Percentiles rank a stretch among this genome's conserved stretches.
phyloP scores from a whole-genome alignment of 768 basidiomycete genomes.

The Sistotremastrum niveocremeum region DNA sequence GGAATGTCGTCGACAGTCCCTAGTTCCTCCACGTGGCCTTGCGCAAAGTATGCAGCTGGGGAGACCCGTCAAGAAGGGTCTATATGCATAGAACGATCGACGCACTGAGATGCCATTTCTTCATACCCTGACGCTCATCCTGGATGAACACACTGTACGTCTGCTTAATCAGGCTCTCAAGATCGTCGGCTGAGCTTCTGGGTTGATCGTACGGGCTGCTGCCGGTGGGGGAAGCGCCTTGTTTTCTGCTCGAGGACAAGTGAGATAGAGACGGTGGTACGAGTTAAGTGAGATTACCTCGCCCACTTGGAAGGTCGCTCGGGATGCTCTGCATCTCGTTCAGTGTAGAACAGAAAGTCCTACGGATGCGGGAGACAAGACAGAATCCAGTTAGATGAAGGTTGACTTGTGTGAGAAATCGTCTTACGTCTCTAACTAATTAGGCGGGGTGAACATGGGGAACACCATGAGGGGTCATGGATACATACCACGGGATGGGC shows the following conservation, averaged over 20 bases:
- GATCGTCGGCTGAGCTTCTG: slow-evolving; percentile 17
- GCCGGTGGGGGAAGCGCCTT: background rate
- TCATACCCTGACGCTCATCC: slow-evolving; percentile 41
- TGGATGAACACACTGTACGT: slow-evolving; percentile 70
- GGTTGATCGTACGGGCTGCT: slow-evolving; percentile 8
- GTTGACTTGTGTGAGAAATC: no score
- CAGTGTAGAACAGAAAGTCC: slow-evolving; percentile 71
- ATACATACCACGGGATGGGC: no score
- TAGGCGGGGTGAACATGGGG: background rate
- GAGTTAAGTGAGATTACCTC: slow-evolving; percentile 7
- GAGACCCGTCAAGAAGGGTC: background rate
- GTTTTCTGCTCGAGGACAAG: background rate
- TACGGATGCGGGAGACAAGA: slow-evolving; percentile 14
- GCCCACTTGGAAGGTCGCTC: background rate
- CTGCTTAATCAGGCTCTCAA: slow-evolving; percentile 56
- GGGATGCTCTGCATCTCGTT: slow-evolving; percentile 35
- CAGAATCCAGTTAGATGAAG: background rate
- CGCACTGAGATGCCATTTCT: slow-evolving; percentile 76
- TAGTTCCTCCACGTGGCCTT: slow-evolving; percentile 56
- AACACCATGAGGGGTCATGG: background rate
- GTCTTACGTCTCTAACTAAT: background rate
- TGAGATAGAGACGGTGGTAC: slow-evolving; percentile 5
- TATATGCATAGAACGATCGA: background rate
- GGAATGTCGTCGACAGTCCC: slow-evolving; percentile 59
- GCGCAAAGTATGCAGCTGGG: slow-evolving; percentile 75